A percentile compares a stretch with the other conserved stretches of the same genome.
Conservation (phyloP, 257 asterid species). For the Perilla frutescens region DNA sequence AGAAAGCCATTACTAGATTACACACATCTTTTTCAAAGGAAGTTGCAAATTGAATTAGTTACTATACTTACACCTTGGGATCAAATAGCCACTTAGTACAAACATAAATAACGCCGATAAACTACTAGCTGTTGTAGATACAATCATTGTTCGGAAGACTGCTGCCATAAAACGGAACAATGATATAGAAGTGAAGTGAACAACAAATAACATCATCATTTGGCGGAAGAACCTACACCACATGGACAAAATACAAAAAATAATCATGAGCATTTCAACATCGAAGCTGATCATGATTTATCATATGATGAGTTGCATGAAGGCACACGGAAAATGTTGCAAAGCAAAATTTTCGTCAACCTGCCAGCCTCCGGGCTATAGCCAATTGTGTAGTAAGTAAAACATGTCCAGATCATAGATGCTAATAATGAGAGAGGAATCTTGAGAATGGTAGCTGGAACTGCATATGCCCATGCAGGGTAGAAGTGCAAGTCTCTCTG, state of each 20-base stretch:
- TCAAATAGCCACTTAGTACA: conserved; percentile 58
- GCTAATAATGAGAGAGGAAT: conserved; percentile 45
- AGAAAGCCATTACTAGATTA: no score
- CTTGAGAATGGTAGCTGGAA: conserved; percentile 52
- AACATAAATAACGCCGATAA: conserved; percentile 43
- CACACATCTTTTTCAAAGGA: no score
- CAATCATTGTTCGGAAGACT: conserved; percentile 49
- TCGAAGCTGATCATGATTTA: no score
- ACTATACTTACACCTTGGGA: conserved; percentile 56
- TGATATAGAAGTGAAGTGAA: conserved; percentile 60
- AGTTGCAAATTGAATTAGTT: no score
- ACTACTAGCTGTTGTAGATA: conserved; percentile 52
- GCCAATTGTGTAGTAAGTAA: conserved; percentile 58
- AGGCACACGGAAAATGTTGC: no score
- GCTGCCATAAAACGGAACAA: conserved; percentile 67
- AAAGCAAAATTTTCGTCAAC: no score
- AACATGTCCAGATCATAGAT: conserved; percentile 57
- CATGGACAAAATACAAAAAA: no score
- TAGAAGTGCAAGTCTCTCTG: conserved; percentile 39
- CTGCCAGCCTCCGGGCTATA: conserved; percentile 51
- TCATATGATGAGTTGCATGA: no score
- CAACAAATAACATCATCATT: conserved; percentile 46
- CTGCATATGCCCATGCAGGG: conserved; percentile 45
- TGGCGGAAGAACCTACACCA: conserved; percentile 58
- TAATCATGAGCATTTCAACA: no score